These are phyloP conservation scores for Haematococcus sp. DNA, from an alignment of 139 green algal genomes.

Conservation along the genomic window DNA sequence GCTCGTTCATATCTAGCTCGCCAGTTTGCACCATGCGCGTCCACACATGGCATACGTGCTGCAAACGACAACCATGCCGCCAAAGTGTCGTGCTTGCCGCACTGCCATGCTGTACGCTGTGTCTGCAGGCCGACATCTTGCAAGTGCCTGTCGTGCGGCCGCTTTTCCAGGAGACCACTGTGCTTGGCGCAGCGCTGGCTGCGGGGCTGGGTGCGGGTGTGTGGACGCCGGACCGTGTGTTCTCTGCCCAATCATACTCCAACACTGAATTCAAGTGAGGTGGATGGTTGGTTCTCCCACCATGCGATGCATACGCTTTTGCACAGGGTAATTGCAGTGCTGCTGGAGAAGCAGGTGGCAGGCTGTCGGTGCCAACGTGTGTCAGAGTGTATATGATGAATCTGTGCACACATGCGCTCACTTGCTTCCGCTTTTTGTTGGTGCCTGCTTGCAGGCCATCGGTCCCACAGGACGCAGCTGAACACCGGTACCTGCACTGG, in stretches of 20 bases:
- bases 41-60: too few relatives aligned
- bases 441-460: background rate
- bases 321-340: background rate
- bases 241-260: conserved; percentile 3
- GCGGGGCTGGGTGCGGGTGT: conserved; percentile 86
- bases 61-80: background rate
- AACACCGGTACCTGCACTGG: conserved; percentile 60
- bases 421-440: conserved; percentile 17
- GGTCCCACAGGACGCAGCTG: conserved; percentile 18
- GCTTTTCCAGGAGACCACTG: conserved; percentile 87
- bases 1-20: too few relatives aligned
- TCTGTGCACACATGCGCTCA: background rate
- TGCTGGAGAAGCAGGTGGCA: background rate
- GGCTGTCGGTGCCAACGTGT: background rate
- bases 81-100: background rate
- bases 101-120: background rate
- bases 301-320: background rate
- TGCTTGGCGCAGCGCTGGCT: conserved; percentile 86
- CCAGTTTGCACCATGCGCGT: too few relatives aligned
- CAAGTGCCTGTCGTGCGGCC: conserved; percentile 81
- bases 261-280: conserved; percentile 10
- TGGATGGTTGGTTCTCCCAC: too few relatives aligned
- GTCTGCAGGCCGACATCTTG: conserved; percentile 62
- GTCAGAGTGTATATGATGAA: background rate
- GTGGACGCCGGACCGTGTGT: conserved; percentile 63